Evolutionary conservation across 2,329 filamentous ascomycete species (phyloP), one percentile per base, ranked within the genome.

Genomic region (Fragosphaeria purpurea): DNA sequence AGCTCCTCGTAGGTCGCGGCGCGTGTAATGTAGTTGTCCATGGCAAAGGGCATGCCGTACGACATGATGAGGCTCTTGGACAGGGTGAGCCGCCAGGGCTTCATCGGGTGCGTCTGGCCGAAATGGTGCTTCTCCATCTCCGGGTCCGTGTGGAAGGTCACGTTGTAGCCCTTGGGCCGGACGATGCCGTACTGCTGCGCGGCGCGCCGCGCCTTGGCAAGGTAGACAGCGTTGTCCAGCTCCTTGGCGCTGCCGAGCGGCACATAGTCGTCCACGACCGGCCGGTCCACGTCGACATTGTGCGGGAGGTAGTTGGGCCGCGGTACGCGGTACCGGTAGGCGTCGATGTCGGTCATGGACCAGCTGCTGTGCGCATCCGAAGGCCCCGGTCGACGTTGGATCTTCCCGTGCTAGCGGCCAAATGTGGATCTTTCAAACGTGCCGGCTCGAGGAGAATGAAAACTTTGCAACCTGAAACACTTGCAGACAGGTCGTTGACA

Each of bases 81-180:
- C 50, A 98, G 77, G 12, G 90, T 96, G 56, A 98, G 73, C 38
- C 93, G 87, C 91, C 93, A 97, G 53, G 93, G 93, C 67, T 98
- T 98, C 93, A 98, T 98, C 22, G 93, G 93, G 72, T 98, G 93
- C 8, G 88, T 90, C 69, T 88, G 85, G 57, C 93, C 93, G 66
- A 98, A 98, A 67, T 98, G 93, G 68, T 97, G 91, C 63, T 86
- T 86, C 70, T 98, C 93, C 65, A 97, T 94, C 53, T 88, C 83
- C 1, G 90, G 87, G 62, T 96, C 96, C 70, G 89, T 88, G 66
- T 98, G 93, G 69, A 90, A 97, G 8, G 91, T 96, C 44, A 98
- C 91, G 35, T 79, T 89, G 69, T 94, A 90, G 58, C 89, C 90
- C 62, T 85, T 83, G 2, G 91, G 90, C 38, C 82, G 79, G 48